Evolutionary conservation across 2,329 filamentous ascomycete species (phyloP).

Genomic region (Fusarium albidum): DNA sequence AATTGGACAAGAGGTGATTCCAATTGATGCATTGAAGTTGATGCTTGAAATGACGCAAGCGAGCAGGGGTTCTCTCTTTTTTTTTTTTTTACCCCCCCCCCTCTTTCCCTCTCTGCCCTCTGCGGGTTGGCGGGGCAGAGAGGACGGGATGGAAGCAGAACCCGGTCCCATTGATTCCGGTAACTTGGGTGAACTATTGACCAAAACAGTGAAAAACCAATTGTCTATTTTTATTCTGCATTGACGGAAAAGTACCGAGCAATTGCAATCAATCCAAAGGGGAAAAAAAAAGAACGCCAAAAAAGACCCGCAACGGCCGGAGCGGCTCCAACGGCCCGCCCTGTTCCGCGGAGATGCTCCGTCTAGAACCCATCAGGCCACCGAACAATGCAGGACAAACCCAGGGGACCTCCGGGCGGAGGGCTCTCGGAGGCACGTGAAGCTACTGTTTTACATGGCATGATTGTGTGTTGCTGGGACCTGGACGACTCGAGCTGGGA

Average conservation of each 20-base stretch:
- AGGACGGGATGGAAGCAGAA: slow-evolving; percentile 3
- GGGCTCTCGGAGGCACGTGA: slow-evolving; percentile 4
- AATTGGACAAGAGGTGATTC: neutral
- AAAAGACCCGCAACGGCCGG: slow-evolving; percentile 5
- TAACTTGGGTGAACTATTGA: slow-evolving; percentile 12
- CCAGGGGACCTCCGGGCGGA: slow-evolving; percentile 21
- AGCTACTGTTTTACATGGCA: slow-evolving; percentile 22
- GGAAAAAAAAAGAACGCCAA: neutral
- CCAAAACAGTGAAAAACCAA: slow-evolving; percentile 5
- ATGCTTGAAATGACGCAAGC: slow-evolving; percentile 10
- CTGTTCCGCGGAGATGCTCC: slow-evolving; percentile 38
- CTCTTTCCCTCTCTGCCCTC: neutral
- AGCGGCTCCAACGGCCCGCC: neutral
- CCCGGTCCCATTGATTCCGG: slow-evolving; percentile 13
- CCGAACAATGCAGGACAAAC: slow-evolving; percentile 25
- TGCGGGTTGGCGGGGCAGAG: slow-evolving; percentile 6
- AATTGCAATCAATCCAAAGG: too few relatives aligned
- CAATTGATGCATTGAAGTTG: neutral
- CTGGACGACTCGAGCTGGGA: neutral
- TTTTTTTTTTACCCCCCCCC: neutral
- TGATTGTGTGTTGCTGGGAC: slow-evolving; percentile 12
- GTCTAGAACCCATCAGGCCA: slow-evolving; percentile 36
- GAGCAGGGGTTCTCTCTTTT: neutral
- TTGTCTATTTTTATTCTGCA: neutral
- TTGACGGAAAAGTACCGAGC: neutral